Evolutionary conservation across 2,329 filamentous ascomycete genomes (phyloP), one percentile per base, ranked within the genome.

Genomic region (Stachybotrys echinatus): DNA sequence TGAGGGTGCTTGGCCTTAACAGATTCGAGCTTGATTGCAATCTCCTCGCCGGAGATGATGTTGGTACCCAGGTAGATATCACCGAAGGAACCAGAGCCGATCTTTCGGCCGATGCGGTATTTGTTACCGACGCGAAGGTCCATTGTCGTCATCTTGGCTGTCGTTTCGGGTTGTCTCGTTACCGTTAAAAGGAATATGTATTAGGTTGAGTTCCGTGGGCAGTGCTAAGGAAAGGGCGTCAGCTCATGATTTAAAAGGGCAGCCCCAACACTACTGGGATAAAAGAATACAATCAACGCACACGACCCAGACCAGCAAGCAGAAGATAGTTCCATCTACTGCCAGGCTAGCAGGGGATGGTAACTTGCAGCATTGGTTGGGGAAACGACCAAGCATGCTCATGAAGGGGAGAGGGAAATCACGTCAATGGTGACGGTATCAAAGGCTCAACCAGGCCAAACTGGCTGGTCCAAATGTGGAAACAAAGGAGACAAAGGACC

Each of bases 1-100:
- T 97, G 94, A 52, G 94, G 94, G 72, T 97, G 94, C 81, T 99
- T 97, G 69, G 94, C 92, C 82, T 99, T 99, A 76, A 97, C 92
- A 58, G 90, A 95, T 75, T 99, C 94, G 53, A 99, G 89, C 80
- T 99, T 99, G 79, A 99, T 99, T 69, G 94, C 94, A 64, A 99
- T 97, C 74, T 99, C 94, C 73, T 99, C 94, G 55, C 94, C 94
- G 5, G 94, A 97, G 73, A 97, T 97, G 76, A 99, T 97, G 79
- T 99, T 97, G 71, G 94, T 99, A 64, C 94, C 94, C 49, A 97
- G 85, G 74, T 97, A 99, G 69, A 99, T 97, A 64, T 97, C 94
- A 76, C 94, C 94, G 71, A 99, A 99, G 66, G 87, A 92, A 61
- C 94, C 94, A 61, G 91, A 96, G 62, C 94, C 94, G 66, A 99